Evolutionary conservation across 1,139 yeast genomes (phyloP), one percentile per base, ranked within the genome.

Genomic region (Geotrichum histeridarum): DNA sequence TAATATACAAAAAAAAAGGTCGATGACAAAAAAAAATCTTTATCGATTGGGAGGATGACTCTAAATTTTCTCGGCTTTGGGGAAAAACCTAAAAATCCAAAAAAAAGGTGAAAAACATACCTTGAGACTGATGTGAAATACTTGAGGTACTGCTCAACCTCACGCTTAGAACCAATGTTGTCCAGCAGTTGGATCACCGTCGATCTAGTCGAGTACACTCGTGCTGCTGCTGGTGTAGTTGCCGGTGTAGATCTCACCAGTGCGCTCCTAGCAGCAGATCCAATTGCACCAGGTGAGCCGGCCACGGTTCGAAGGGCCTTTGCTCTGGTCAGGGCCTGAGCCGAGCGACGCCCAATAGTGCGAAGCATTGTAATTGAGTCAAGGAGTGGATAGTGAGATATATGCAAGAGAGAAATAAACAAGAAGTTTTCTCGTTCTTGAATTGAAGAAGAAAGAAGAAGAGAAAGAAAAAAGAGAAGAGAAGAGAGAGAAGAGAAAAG

Each of bases 101-200:
- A 35, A 42, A 49, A 41, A 31, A 35, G 43, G 17, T 8, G 14
- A 8, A 18, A n/a, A 27, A 52, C 60, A 27, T 32, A 60, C 62
- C 67, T 63, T 58, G 73, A 71, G 31, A 93, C 98, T 35, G 97
- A 89, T 1, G 99, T 91, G 76, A 93, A 93, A 72, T 91, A 91
- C 69, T 91, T 91, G 67, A 93, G 80, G 71, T 93, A 93, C 72
- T 93, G 99, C 70, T 93, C 99, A 48, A 93, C 99, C 73, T 93
- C 99, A 63, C 98, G 81, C 70, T 93, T 93, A 51, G 97, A 90
- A 18, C 98, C 98, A 63, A 94, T 93, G 70, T 91, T 93, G 76
- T 91, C 94, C 69, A 93, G 77, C 55, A 94, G 77, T 70, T 93
- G 99, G 59, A 94, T 89, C 46, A 93, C 98, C 0, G 99, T 93